Base-by-base conservation (phyloP, 2,329 filamentous ascomycete species). In the Fusarium pseudograminearum region DNA sequence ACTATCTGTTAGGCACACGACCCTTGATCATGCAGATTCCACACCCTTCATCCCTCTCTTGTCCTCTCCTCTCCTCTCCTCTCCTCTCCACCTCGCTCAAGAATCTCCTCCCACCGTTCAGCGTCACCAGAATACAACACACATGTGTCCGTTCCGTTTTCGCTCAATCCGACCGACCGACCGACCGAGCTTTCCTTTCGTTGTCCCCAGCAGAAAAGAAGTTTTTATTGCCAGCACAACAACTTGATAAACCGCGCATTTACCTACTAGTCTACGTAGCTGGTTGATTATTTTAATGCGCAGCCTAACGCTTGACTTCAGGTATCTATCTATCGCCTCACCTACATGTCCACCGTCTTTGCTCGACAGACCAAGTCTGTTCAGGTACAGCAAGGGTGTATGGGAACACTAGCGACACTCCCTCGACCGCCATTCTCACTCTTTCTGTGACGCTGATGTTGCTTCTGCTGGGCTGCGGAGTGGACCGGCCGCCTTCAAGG, bases 401-500 rank as follows among this genome's bases (percentile, higher is more conserved):
- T 65, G 36, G 3, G 2, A 2, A 9, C 4, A 7, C 33, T 61
- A 61, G 2, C 11, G 2, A 5, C 38, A 65, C 62, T 30, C 62
- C 61, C 33, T n/a, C 12, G 31, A 22, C 14, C 53, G 54, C 54
- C 47, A 54, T 66, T 54, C 34, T 50, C 47, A 65, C 61, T 61
- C 54, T 50, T 65, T 65, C 55, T 65, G 61, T 66, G 62, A 65
- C 54, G 55, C 42, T 22, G 26, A 60, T 65, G 61, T 65, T 54
- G 31, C 48, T 52, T 64, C 59, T 63, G 61, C 58, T 63, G 42
- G 26, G 31, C 40, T 65, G 44, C 61, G 61, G 61, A 66, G 62
- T 54, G 54, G 46, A 66, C 62, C 61, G 54, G 61, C 61, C 62
- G 61, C 54, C 36, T 61, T 65, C 62, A 65, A 66, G 61, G 62